These are phyloP conservation scores for Pseudoturritis turrita DNA, from an alignment of 345 rosid genomes.

Conservation along the genomic window DNA sequence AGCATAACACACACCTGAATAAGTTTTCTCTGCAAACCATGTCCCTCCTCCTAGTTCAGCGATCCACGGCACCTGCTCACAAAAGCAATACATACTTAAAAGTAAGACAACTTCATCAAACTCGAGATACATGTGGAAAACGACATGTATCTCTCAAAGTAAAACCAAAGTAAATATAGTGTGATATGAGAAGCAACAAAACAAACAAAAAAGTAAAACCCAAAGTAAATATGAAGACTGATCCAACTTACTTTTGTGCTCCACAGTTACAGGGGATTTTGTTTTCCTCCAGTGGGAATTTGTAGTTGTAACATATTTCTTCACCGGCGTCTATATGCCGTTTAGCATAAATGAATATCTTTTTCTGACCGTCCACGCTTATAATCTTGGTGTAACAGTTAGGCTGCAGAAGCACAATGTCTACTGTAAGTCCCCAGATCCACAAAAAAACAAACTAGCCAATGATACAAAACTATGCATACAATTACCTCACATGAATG, in stretches of 20 bases:
- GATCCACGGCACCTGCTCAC: slow-evolving; percentile 88
- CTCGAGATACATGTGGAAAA: neutral
- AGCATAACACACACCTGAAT: slow-evolving; percentile 18
- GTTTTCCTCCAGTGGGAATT: slow-evolving; percentile 90
- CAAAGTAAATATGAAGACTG: neutral
- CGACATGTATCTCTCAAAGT: no score
- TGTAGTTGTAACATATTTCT: slow-evolving; percentile 96
- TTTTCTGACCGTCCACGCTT: slow-evolving; percentile 87
- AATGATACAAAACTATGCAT: neutral
- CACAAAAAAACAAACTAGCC: slow-evolving; percentile 16
- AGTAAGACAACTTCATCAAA: no score
- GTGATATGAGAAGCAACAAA: neutral
- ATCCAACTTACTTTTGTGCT: slow-evolving; percentile 69
- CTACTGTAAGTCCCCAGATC: slow-evolving; percentile 20
- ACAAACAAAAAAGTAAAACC: slow-evolving; percentile 5
- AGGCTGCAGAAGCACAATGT: slow-evolving; percentile 55
- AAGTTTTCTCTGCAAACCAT: slow-evolving; percentile 12
- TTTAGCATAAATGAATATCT: slow-evolving; percentile 92
- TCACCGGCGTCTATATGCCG: slow-evolving; percentile 80
- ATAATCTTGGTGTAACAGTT: slow-evolving; percentile 98
- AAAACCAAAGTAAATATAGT: no score
- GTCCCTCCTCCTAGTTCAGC: slow-evolving; percentile 49
- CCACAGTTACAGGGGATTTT: slow-evolving; percentile 99
- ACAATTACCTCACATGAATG: slow-evolving; percentile 90
- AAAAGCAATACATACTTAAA: neutral